Conservation (phyloP, 805 yeast species). For the Barnettozyma siamensis region DNA sequence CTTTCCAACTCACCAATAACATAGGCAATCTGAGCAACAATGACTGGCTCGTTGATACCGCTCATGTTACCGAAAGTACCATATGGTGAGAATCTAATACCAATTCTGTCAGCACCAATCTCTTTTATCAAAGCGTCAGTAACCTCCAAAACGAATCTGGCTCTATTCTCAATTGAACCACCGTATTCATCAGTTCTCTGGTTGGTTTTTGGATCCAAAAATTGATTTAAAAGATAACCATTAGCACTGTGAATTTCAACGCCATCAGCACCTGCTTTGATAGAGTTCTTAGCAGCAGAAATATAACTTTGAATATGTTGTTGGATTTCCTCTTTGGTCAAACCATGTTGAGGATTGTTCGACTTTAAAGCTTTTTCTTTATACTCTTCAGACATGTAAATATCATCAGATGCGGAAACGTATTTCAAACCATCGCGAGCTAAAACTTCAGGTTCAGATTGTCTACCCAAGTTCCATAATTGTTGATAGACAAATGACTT, state of each 20-base stretch:
- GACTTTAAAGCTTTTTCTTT: slow-evolving; percentile 30
- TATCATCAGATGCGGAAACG: slow-evolving; percentile 35
- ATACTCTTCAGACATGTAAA: slow-evolving; percentile 30
- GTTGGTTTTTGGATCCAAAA: slow-evolving; percentile 29
- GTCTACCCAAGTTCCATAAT: slow-evolving; percentile 46
- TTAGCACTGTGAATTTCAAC: slow-evolving; percentile 38
- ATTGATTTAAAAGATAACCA: slow-evolving; percentile 36
- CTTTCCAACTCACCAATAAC: slow-evolving; percentile 22
- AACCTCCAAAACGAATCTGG: slow-evolving; percentile 37
- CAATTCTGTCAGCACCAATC: slow-evolving; percentile 46
- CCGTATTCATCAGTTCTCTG: slow-evolving; percentile 38
- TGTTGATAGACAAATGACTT: slow-evolving; percentile 41
- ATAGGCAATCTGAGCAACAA: slow-evolving; percentile 27
- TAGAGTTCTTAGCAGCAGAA: slow-evolving; percentile 29
- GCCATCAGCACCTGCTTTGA: slow-evolving; percentile 36
- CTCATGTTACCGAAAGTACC: slow-evolving; percentile 34
- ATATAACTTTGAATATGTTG: slow-evolving; percentile 25
- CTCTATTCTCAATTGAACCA: slow-evolving; percentile 38
- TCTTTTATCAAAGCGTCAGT: slow-evolving; percentile 42
- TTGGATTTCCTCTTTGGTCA: slow-evolving; percentile 30
- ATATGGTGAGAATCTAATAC: slow-evolving; percentile 45
- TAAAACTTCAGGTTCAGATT: slow-evolving; percentile 33
- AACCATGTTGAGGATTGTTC: slow-evolving; percentile 26
- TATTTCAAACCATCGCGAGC: slow-evolving; percentile 32
- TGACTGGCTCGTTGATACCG: slow-evolving; percentile 22